Evolutionary conservation across 805 yeast genomes (phyloP).

Genomic region (Pichia ethanolica): DNA sequence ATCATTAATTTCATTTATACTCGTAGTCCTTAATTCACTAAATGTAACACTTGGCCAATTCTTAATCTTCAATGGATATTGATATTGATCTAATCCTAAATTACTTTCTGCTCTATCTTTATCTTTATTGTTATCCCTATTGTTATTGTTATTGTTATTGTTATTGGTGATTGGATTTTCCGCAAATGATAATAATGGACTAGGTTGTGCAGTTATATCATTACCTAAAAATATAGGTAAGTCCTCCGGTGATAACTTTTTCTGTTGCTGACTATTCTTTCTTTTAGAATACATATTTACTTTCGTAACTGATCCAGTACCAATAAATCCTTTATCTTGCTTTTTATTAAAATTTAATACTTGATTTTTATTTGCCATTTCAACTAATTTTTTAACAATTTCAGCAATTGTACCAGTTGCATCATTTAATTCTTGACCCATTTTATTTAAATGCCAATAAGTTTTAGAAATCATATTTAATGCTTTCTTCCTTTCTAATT

Average conservation of each 20-base stretch:
- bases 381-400: slow-evolving; percentile 45
- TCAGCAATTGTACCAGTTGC: slow-evolving; percentile 55
- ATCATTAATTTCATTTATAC: too few relatives aligned
- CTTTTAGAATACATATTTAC: slow-evolving; percentile 5
- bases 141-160: neutral
- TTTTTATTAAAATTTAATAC: slow-evolving; percentile 5
- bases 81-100: neutral
- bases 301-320: slow-evolving; percentile 11
- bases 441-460: slow-evolving; percentile 52
- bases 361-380: slow-evolving; percentile 30
- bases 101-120: neutral
- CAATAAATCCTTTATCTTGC: slow-evolving; percentile 12
- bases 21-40: neutral
- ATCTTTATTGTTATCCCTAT: neutral
- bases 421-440: slow-evolving; percentile 50
- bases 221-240: slow-evolving; percentile 7
- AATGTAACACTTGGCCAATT: neutral
- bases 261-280: slow-evolving; percentile 19
- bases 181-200: neutral
- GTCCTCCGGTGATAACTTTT: slow-evolving; percentile 17
- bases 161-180: neutral
- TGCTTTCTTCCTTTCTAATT: slow-evolving; percentile 33
- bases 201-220: neutral
- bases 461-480: slow-evolving; percentile 43
- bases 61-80: neutral